These are phyloP conservation scores for Diaporthe sp. DNA, from an alignment of 2,329 filamentous ascomycete genomes.

Conservation along the genomic window DNA sequence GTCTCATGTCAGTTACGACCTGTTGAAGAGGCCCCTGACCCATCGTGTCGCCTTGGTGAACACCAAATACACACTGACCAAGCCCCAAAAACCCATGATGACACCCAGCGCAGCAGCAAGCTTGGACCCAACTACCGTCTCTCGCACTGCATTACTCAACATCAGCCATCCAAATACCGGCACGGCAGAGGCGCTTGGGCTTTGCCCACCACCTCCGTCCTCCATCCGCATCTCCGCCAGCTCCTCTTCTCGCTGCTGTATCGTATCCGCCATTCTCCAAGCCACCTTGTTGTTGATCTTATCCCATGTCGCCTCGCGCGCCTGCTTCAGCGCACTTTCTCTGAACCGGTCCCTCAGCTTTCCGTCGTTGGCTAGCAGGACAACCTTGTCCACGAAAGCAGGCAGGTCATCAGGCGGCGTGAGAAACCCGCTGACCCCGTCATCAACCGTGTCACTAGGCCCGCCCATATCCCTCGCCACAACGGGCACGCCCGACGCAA, in stretches of 20 bases:
- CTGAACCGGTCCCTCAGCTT: slow-evolving; percentile 60
- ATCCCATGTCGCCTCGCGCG: slow-evolving; percentile 76
- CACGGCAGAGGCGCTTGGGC: slow-evolving; percentile 37
- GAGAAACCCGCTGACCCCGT: slow-evolving; percentile 72
- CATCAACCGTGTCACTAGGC: slow-evolving; percentile 74
- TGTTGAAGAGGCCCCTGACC: slow-evolving; percentile 38
- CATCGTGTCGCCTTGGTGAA: slow-evolving; percentile 61
- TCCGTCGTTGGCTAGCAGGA: slow-evolving; percentile 61
- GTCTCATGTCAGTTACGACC: neutral
- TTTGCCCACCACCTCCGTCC: slow-evolving; percentile 38
- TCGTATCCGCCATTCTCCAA: slow-evolving; percentile 70
- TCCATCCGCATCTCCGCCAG: slow-evolving; percentile 43
- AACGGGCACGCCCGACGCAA: slow-evolving; percentile 78
- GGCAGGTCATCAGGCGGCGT: slow-evolving; percentile 70
- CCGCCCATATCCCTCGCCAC: slow-evolving; percentile 78
- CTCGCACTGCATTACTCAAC: slow-evolving; percentile 55
- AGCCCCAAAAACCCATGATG: slow-evolving; percentile 62
- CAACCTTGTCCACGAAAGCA: slow-evolving; percentile 67
- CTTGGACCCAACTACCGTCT: slow-evolving; percentile 57
- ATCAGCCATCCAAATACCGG: slow-evolving; percentile 59
- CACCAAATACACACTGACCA: slow-evolving; percentile 62
- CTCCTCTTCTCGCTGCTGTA: slow-evolving; percentile 58
- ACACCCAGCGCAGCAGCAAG: slow-evolving; percentile 59
- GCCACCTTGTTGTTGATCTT: slow-evolving; percentile 79
- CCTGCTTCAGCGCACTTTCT: slow-evolving; percentile 63